Evolutionary conservation across 345 rosid genomes (phyloP), one percentile per base, ranked within the genome.

Genomic region (Mallotus nudiflorus): DNA sequence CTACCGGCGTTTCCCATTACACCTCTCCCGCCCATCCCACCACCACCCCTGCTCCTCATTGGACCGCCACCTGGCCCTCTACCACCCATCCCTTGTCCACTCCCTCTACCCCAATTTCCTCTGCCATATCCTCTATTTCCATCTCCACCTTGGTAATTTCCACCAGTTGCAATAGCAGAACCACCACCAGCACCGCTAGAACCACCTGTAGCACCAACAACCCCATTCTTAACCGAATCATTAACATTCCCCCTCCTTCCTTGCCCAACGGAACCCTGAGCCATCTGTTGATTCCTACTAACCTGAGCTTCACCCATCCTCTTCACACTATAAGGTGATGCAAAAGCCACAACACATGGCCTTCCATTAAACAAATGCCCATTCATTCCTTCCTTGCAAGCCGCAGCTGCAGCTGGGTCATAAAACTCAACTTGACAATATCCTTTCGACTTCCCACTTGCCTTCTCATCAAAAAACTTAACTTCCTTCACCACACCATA

Each of bases 391-490:
- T 87, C 94, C 73, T 92, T 92, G 72, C 94, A 92, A 59, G 88
- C 82, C 0, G 88, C 70, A 19, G 97, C 91, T 25, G 90, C 88
- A 53, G 70, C 55, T 3, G 92, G 79, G 55, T 90, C 91, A 78
- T 74, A 92, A 72, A 92, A 92, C 69, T 92, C 97, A 59, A 90
- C 96, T 75, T 90, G 96, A 72, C 94, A 92, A 62, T 88, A 90
- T 57, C 96, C 96, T 78, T 88, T 92, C 1, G 94, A 90, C 62
- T 92, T 92, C 13, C 97, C 97, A 62, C 94, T 92, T 9, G 92
- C 96, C 73, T 82, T 92, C 85, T 92, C 97, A 33, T 92, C 94
- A 45, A 87, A 92, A 80, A 90, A 92, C 79, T 90, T 92, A 10
- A 92, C 84, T 83, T 88, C 94, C 69, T 92, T 90, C 54, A 90